Conservation (phyloP, 2,329 filamentous ascomycete genomes). For the Aspergillus ibericus region DNA sequence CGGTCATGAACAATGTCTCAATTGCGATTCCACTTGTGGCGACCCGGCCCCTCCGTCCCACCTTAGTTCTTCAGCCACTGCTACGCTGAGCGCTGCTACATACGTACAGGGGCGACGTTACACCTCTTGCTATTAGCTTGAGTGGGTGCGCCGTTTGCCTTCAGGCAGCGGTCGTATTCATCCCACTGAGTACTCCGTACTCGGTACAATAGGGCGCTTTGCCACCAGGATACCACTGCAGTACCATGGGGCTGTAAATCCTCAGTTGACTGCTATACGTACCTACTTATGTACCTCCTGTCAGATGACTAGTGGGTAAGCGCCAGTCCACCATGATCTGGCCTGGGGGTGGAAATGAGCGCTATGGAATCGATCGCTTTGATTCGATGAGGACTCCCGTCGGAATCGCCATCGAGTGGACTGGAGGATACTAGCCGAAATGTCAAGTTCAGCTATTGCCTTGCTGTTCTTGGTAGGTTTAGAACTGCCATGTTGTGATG, state of each 20-base stretch:
- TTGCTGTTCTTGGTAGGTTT: neutral
- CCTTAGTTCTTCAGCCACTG: neutral
- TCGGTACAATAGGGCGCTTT: neutral
- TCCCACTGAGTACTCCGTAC: neutral
- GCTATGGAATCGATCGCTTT: neutral
- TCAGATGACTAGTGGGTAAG: neutral
- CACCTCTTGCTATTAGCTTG: neutral
- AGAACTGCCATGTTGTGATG: neutral
- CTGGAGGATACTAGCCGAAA: neutral
- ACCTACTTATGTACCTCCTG: neutral
- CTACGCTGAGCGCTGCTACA: neutral
- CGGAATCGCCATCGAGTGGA: neutral
- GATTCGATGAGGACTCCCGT: neutral
- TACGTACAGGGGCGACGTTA: neutral
- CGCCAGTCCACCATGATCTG: neutral
- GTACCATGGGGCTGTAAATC: neutral
- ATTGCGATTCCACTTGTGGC: neutral
- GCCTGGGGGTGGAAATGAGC: too few relatives aligned
- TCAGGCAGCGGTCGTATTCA: neutral
- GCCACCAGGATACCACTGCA: neutral
- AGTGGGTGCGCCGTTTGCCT: neutral
- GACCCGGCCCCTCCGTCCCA: neutral
- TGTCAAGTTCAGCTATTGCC: neutral
- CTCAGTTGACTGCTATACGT: neutral
- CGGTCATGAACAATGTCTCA: neutral